Percentiles rank a stretch among this genome's conserved stretches.
These are phyloP conservation scores for Verbascum thapsus DNA, from an alignment of 257 asterid genomes.

Conservation along the genomic window DNA sequence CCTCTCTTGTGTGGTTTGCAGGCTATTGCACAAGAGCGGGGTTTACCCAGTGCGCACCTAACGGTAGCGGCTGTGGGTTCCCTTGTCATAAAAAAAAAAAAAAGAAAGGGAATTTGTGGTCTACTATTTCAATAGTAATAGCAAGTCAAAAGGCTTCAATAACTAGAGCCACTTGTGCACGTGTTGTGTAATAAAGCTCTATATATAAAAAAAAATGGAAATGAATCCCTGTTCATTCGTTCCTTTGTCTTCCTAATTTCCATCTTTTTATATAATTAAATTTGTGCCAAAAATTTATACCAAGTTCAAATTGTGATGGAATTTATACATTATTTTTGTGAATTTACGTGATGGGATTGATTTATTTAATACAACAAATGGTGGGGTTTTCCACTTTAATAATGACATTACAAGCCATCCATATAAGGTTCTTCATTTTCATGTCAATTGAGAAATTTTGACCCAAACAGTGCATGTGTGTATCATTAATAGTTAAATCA, in stretches of 20 bases:
- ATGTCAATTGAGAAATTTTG: neutral
- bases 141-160: neutral
- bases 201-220: constrained; percentile 18
- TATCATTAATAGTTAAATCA: constrained; percentile 31
- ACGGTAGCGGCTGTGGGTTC: neutral
- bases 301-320: too few relatives aligned
- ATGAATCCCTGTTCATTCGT: neutral
- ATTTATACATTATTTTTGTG: too few relatives aligned
- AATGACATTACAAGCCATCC: too few relatives aligned
- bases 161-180: constrained; percentile 20
- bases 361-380: too few relatives aligned
- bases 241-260: constrained; percentile 10
- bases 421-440: neutral
- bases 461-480: constrained; percentile 49
- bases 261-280: neutral
- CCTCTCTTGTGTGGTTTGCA: too few relatives aligned
- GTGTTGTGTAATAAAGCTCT: constrained; percentile 27
- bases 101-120: constrained; percentile 1
- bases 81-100: neutral
- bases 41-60: too few relatives aligned
- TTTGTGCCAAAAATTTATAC: too few relatives aligned
- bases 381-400: too few relatives aligned
- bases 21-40: too few relatives aligned
- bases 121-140: neutral
- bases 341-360: too few relatives aligned